Percentiles rank a stretch among this genome's conserved stretches.
Conservation (phyloP, 2,329 filamentous ascomycete genomes). For the Elsinoe batatas region DNA sequence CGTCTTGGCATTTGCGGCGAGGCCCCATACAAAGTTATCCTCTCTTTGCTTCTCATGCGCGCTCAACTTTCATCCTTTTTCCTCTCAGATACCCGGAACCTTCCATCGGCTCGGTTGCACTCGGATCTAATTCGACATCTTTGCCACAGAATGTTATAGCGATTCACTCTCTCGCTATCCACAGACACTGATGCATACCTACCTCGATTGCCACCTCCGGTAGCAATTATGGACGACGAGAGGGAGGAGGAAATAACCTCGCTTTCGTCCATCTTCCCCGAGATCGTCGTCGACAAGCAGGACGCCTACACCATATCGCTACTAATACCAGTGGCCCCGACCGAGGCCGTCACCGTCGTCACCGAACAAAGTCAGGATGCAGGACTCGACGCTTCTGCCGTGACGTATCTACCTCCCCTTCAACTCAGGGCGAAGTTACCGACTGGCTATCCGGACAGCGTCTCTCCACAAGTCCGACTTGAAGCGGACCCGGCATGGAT, state of each 20-base stretch:
- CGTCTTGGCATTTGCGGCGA: neutral
- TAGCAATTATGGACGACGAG: slow-evolving; percentile 40
- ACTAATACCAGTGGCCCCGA: slow-evolving; percentile 46
- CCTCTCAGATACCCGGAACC: neutral
- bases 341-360: slow-evolving; percentile 40
- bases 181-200: neutral
- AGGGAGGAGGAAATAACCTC: slow-evolving; percentile 50
- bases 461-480: slow-evolving; percentile 42
- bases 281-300: slow-evolving; percentile 42
- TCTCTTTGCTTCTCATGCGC: neutral
- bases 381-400: neutral
- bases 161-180: neutral
- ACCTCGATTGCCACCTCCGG: slow-evolving; percentile 7
- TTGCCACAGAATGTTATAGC: neutral
- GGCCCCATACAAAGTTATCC: neutral
- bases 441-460: slow-evolving; percentile 44
- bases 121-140: too few species aligned
- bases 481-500: slow-evolving; percentile 45
- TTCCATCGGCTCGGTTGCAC: too few species aligned
- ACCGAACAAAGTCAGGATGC: slow-evolving; percentile 16
- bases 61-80: neutral
- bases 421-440: slow-evolving; percentile 44
- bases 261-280: slow-evolving; percentile 53
- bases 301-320: slow-evolving; percentile 42
- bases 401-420: slow-evolving; percentile 45